These are phyloP conservation scores for Microdochium trichocladiopsis DNA, from an alignment of 2,329 filamentous ascomycete genomes.

Conservation along the genomic window DNA sequence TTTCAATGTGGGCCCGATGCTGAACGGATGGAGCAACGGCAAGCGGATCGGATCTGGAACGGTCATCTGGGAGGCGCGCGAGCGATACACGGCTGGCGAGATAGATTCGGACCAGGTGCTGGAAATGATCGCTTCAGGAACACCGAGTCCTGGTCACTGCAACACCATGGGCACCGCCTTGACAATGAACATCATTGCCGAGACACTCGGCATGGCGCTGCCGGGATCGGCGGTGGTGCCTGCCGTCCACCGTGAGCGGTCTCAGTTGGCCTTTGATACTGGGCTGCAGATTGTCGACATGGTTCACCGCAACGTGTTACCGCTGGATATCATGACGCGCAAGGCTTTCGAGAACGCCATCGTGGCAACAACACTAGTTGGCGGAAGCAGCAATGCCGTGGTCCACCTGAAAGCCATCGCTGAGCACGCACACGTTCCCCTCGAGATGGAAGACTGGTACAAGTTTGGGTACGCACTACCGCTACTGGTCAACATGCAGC, in stretches of 20 bases:
- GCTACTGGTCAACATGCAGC: conserved; percentile 46
- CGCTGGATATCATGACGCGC: conserved; percentile 47
- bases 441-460: conserved; percentile 48
- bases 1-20: conserved; percentile 44
- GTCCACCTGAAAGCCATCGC: conserved; percentile 49
- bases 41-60: conserved; percentile 35
- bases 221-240: conserved; percentile 44
- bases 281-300: conserved; percentile 42
- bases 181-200: conserved; percentile 44
- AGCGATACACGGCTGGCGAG: conserved; percentile 37
- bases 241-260: conserved; percentile 38
- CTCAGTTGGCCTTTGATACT: conserved; percentile 39
- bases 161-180: conserved; percentile 48
- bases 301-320: conserved; percentile 38
- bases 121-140: conserved; percentile 32
- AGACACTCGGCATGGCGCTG: conserved; percentile 44
- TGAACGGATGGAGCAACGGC: conserved; percentile 36
- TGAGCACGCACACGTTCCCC: conserved; percentile 41
- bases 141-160: conserved; percentile 39
- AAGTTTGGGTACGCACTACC: conserved; percentile 39
- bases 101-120: conserved; percentile 34
- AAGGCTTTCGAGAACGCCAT: conserved; percentile 50
- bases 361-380: conserved; percentile 45
- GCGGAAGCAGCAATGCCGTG: conserved; percentile 48
- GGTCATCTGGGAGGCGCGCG: conserved; percentile 40